phyloP scores from a whole-genome alignment of 192 early-diverging fungal genomes.

The Backusella psychrophila region DNA sequence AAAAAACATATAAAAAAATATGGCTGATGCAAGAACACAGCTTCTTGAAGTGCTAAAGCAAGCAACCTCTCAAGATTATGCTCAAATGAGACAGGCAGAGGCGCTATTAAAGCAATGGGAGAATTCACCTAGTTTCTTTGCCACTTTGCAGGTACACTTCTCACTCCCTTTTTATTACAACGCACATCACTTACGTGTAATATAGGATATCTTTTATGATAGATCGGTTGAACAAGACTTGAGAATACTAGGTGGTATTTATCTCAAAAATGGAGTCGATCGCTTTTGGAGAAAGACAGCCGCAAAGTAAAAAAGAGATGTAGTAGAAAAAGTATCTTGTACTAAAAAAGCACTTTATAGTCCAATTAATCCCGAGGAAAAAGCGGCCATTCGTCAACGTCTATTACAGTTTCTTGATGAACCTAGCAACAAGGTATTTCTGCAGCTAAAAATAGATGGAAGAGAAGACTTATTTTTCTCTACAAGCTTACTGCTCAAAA shows the following conservation, averaged over 20 bases:
- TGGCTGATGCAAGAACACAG: slow-evolving; percentile 44
- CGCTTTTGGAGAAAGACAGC: slow-evolving; percentile 85
- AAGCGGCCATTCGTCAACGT: slow-evolving; percentile 62
- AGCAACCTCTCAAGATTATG: slow-evolving; percentile 68
- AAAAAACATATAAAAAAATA: background rate
- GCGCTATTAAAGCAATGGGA: slow-evolving; percentile 72
- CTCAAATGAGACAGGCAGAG: slow-evolving; percentile 60
- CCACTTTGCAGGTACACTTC: slow-evolving; percentile 64
- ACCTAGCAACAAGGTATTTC: slow-evolving; percentile 56
- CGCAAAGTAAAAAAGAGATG: slow-evolving; percentile 47
- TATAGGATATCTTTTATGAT: slow-evolving; percentile 75
- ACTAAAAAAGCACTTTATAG: slow-evolving; percentile 28
- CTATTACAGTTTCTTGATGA: slow-evolving; percentile 70
- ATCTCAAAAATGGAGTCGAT: slow-evolving; percentile 90
- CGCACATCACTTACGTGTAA: too few species aligned
- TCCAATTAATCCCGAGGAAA: slow-evolving; percentile 68
- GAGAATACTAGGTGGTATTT: slow-evolving; percentile 75
- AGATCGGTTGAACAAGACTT: slow-evolving; percentile 57
- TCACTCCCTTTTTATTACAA: background rate
- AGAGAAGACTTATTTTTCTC: background rate
- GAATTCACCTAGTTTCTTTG: slow-evolving; percentile 66
- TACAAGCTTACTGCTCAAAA: slow-evolving; percentile 68
- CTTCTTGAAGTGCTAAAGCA: slow-evolving; percentile 52
- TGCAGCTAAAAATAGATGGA: background rate
- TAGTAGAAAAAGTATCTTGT: background rate